Evolutionary conservation across 768 basidiomycete species (phyloP).

Genomic region (Mycena olivaceomarginata): DNA sequence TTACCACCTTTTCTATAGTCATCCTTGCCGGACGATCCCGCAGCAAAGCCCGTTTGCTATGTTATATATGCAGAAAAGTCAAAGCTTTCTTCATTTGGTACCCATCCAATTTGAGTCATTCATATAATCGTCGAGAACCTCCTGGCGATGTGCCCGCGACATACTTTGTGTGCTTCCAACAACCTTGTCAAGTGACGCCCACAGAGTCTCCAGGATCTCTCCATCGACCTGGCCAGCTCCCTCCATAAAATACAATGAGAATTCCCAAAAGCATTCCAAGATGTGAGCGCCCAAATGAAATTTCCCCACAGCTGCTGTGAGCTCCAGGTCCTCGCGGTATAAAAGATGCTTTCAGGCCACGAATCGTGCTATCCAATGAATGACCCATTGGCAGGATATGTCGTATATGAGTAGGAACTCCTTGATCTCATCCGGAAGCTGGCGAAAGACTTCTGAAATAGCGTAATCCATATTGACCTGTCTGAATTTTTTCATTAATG

Average conservation of each 20-base stretch:
- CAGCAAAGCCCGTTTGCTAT: too few relatives aligned
- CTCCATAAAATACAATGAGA: conserved; percentile 48
- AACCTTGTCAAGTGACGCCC: conserved; percentile 53
- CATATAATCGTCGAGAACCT: conserved; percentile 56
- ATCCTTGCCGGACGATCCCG: too few relatives aligned
- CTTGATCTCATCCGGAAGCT: conserved; percentile 11
- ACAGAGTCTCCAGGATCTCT: conserved; percentile 58
- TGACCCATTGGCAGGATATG: conserved; percentile 51
- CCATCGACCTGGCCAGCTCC: conserved; percentile 55
- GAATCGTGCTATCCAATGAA: conserved; percentile 44
- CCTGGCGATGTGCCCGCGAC: conserved; percentile 46
- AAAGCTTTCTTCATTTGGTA: too few relatives aligned
- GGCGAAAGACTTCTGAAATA: conserved; percentile 45
- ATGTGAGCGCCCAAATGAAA: conserved; percentile 46
- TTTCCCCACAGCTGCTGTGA: conserved; percentile 28
- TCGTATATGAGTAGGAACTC: conserved; percentile 51
- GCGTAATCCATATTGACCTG: conserved; percentile 54
- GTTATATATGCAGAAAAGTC: too few relatives aligned
- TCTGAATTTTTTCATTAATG: conserved; percentile 33
- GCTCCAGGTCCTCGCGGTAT: not conserved
- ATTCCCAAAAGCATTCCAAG: conserved; percentile 18
- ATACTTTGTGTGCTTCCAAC: conserved; percentile 48
- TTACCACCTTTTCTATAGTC: too few relatives aligned
- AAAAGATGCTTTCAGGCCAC: conserved; percentile 6
- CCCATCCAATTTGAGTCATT: conserved; percentile 57